Conservation (phyloP, 768 basidiomycete species). For the Mrakia gelida region DNA sequence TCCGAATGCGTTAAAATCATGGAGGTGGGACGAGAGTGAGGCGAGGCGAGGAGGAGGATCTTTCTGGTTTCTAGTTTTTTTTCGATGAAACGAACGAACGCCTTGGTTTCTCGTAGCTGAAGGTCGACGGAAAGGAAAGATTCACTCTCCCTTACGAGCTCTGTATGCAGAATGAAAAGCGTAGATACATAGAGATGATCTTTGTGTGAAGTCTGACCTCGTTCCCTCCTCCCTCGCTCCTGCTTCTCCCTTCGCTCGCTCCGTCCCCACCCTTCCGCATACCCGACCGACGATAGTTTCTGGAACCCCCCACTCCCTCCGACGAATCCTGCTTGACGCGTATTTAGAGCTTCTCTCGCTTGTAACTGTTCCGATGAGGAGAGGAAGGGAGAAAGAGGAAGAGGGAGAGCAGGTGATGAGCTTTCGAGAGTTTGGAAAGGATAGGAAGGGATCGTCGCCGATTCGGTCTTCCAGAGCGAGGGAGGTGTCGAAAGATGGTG, state of each 20-base stretch:
- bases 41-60: background rate
- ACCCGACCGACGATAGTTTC: background rate
- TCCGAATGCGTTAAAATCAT: conserved; percentile 43
- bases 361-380: conserved; percentile 5
- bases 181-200: too few species aligned
- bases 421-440: too few species aligned
- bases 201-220: too few species aligned
- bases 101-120: too few species aligned
- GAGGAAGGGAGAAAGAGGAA: too few species aligned
- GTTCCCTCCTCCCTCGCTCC: too few species aligned
- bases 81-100: background rate
- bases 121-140: too few species aligned
- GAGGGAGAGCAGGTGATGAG: too few species aligned
- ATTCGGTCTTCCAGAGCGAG: background rate
- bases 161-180: too few species aligned
- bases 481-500: background rate
- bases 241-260: background rate
- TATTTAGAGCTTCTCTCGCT: conserved; percentile 22
- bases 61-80: background rate
- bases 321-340: background rate
- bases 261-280: background rate
- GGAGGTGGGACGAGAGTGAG: background rate
- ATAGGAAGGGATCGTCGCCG: too few species aligned
- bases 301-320: background rate
- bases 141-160: too few species aligned